phyloP scores from a whole-genome alignment of 352 stramenopile genomes.

The Globisporangium recalcitrans region DNA sequence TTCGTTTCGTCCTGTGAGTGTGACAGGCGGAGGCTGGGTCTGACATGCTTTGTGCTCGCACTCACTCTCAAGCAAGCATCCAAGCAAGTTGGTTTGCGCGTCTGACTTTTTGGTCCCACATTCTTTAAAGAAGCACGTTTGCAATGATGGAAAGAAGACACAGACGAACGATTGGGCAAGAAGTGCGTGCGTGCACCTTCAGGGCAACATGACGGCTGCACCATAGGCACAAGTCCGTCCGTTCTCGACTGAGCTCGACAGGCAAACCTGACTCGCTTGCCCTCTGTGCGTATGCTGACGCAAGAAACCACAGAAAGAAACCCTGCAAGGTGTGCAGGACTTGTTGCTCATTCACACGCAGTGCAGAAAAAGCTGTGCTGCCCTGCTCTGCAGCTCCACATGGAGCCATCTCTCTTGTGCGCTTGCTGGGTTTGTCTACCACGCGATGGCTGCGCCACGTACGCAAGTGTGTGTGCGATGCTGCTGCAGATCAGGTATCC shows the following conservation, averaged over 20 bases:
- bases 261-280: background rate
- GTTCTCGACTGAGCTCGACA: background rate
- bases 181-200: background rate
- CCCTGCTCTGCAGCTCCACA: too few relatives aligned
- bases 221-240: too few relatives aligned
- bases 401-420: background rate
- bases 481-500: too few relatives aligned
- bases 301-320: slow-evolving; percentile 2
- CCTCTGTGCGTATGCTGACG: background rate
- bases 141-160: background rate
- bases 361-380: too few relatives aligned
- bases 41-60: background rate
- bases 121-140: background rate
- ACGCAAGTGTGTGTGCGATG: background rate
- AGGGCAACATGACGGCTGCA: background rate
- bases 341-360: background rate
- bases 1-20: background rate
- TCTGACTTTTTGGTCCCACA: background rate
- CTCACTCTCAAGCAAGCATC: background rate
- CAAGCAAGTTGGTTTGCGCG: too few relatives aligned
- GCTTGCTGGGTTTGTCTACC: background rate
- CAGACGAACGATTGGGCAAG: background rate
- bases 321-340: background rate
- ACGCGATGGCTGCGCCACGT: background rate
- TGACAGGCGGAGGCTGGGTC: too few relatives aligned